Conservation (phyloP, 768 basidiomycete species). For the Macrolepiota fuliginosa region DNA sequence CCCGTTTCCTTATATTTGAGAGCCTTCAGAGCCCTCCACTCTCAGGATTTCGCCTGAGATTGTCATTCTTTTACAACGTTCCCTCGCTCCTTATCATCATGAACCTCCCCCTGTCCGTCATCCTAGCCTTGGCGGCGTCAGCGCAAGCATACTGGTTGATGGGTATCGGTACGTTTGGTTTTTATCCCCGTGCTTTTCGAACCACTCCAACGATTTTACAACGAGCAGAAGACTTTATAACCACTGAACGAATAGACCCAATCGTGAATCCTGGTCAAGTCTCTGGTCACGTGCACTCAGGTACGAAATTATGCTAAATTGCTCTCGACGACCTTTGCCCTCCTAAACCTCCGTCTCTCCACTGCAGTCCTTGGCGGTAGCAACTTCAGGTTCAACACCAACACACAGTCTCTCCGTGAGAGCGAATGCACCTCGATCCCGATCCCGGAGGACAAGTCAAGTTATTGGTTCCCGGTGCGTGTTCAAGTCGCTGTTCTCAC, state of each 20-base stretch:
- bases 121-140: conserved; percentile 26
- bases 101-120: conserved; percentile 29
- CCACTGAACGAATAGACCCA: conserved; percentile 49
- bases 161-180: conserved; percentile 32
- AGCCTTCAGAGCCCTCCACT: neutral
- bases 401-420: conserved; percentile 38
- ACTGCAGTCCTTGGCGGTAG: conserved; percentile 49
- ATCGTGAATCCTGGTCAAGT: conserved; percentile 45
- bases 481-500: neutral
- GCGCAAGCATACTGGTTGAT: conserved; percentile 46
- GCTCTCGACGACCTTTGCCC: neutral
- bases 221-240: conserved; percentile 30
- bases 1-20: conserved; percentile 4
- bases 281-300: conserved; percentile 46
- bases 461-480: conserved; percentile 52
- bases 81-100: conserved; percentile 22
- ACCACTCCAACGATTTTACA: neutral
- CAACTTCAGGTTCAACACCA: conserved; percentile 43
- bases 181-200: neutral
- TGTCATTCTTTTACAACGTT: conserved; percentile 24
- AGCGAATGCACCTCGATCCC: conserved; percentile 54
- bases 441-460: conserved; percentile 51
- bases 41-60: conserved; percentile 16
- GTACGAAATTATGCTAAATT: conserved; percentile 20
- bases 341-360: neutral